Conservation (phyloP, 2,329 filamentous ascomycete species). For the Exophiala aquamarina region DNA sequence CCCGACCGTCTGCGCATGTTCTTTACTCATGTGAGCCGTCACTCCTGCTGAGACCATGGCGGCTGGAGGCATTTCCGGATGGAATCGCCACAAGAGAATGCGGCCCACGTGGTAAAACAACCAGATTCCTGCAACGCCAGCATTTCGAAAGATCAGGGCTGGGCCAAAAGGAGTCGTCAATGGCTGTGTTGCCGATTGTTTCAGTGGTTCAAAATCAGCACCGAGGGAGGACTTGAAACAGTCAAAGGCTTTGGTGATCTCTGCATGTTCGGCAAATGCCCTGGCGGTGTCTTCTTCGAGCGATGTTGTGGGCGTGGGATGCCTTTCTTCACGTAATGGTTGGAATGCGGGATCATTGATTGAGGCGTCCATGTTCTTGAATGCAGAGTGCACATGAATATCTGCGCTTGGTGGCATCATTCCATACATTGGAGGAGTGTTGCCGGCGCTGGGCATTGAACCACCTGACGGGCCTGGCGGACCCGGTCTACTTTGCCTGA, state of each 20-base stretch:
- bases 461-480: slow-evolving; percentile 11
- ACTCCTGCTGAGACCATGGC: slow-evolving; percentile 84
- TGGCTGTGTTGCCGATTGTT: slow-evolving; percentile 62
- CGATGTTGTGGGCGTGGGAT: slow-evolving; percentile 42
- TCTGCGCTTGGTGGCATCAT: slow-evolving; percentile 46
- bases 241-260: slow-evolving; percentile 43
- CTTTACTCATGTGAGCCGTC: slow-evolving; percentile 69
- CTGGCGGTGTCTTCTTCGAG: slow-evolving; percentile 64
- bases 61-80: slow-evolving; percentile 87
- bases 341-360: slow-evolving; percentile 36
- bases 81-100: slow-evolving; percentile 77
- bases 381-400: slow-evolving; percentile 50
- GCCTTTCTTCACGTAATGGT: slow-evolving; percentile 3
- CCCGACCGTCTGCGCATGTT: slow-evolving; percentile 72
- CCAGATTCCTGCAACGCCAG: slow-evolving; percentile 85
- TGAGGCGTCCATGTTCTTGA: slow-evolving; percentile 49
- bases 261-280: slow-evolving; percentile 76
- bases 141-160: slow-evolving; percentile 78
- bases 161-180: slow-evolving; percentile 75
- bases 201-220: slow-evolving; percentile 72
- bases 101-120: slow-evolving; percentile 81
- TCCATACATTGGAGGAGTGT: slow-evolving; percentile 47
- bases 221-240: slow-evolving; percentile 61
- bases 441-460: slow-evolving; percentile 6
- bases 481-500: slow-evolving; percentile 19